Evolutionary conservation across 2,329 filamentous ascomycete genomes (phyloP).

Genomic region (Xylariaceae sp.): DNA sequence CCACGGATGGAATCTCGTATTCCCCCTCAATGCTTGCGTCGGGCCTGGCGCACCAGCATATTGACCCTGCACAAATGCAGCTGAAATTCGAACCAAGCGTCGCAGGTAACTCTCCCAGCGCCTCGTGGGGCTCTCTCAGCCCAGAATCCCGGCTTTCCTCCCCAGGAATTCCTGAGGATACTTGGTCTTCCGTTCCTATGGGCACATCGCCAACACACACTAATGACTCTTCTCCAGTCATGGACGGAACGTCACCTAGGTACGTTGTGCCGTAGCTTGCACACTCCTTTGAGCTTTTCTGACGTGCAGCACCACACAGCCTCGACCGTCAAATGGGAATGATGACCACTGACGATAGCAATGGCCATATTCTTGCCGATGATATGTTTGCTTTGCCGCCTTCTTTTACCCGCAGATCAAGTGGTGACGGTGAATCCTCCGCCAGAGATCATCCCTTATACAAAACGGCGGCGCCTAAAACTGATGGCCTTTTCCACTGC

Average conservation of each 20-base stretch:
- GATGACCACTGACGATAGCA: constrained; percentile 35
- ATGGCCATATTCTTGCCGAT: constrained; percentile 33
- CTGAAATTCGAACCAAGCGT: constrained; percentile 48
- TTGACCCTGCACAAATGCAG: constrained; percentile 52
- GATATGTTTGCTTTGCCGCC: constrained; percentile 37
- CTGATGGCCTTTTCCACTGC: constrained; percentile 88
- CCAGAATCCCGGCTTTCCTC: constrained; percentile 49
- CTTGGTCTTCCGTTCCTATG: constrained; percentile 38
- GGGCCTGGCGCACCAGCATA: constrained; percentile 47
- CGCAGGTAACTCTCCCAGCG: constrained; percentile 45
- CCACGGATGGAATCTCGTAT: constrained; percentile 40
- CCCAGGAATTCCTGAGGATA: constrained; percentile 44
- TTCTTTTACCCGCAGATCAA: constrained; percentile 44
- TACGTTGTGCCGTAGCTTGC: constrained; percentile 36
- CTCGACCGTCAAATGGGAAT: constrained; percentile 37
- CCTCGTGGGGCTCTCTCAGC: constrained; percentile 47
- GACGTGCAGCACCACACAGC: constrained; percentile 30
- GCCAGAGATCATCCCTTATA: constrained; percentile 65
- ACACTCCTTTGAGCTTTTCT: constrained; percentile 26
- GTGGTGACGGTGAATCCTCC: constrained; percentile 48
- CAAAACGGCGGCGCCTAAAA: constrained; percentile 55
- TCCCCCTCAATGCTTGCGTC: constrained; percentile 37
- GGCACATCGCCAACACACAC: constrained; percentile 41
- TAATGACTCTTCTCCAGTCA: constrained; percentile 45
- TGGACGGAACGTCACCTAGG: constrained; percentile 49